Conservation (phyloP, 495 filamentous ascomycete genomes). For the Podospora conica region DNA sequence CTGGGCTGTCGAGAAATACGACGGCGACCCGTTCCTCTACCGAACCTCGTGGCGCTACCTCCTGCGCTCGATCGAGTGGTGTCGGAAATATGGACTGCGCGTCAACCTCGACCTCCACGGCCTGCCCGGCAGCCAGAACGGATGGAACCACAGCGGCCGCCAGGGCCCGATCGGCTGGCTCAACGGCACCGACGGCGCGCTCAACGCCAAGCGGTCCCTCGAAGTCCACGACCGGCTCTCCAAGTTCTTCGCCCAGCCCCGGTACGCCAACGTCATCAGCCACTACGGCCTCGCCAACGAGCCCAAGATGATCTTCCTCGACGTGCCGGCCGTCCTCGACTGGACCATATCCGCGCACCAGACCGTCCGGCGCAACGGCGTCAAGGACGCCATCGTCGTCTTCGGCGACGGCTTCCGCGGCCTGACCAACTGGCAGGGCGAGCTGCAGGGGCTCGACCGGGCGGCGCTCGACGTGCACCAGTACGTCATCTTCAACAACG, state of each 20-base stretch:
- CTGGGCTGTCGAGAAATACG: constrained; percentile 86
- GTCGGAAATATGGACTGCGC: constrained; percentile 84
- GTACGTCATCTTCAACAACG: constrained; percentile 81
- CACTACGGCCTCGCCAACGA: constrained; percentile 88
- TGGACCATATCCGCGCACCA: constrained; percentile 64
- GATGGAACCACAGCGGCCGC: constrained; percentile 82
- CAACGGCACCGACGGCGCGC: constrained; percentile 60
- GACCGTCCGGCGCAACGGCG: constrained; percentile 63
- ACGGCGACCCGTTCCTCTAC: constrained; percentile 80
- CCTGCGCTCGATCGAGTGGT: constrained; percentile 85
- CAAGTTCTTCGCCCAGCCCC: constrained; percentile 75
- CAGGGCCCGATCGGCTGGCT: constrained; percentile 70
- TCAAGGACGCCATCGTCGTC: constrained; percentile 55
- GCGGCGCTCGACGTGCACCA: constrained; percentile 90
- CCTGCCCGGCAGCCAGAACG: constrained; percentile 78
- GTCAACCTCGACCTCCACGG: constrained; percentile 93
- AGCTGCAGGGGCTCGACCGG: constrained; percentile 48
- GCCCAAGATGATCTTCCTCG: constrained; percentile 67
- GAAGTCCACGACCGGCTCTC: constrained; percentile 75
- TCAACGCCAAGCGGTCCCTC: constrained; percentile 69
- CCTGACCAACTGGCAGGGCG: constrained; percentile 69
- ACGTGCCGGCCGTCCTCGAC: constrained; percentile 51
- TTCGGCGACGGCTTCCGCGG: constrained; percentile 85
- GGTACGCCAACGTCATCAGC: constrained; percentile 75
- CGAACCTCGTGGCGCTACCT: constrained; percentile 92